Evolutionary conservation across 2,329 filamentous ascomycete species (phyloP).

Genomic region (Penicillium glabrum): DNA sequence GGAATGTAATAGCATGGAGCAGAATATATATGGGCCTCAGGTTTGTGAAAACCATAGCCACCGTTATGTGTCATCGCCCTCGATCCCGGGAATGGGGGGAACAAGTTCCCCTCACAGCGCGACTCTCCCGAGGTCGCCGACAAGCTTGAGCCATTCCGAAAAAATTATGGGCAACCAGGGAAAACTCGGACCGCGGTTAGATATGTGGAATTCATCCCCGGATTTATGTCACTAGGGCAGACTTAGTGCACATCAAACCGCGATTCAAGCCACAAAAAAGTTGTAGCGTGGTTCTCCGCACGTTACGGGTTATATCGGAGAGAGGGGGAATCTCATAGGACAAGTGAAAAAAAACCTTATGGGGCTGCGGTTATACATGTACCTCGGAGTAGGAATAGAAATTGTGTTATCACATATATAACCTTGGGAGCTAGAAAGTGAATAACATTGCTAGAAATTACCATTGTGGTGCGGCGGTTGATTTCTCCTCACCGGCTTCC

Average conservation of each 20-base stretch:
- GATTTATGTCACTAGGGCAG: conserved; percentile 3
- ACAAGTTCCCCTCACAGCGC: neutral
- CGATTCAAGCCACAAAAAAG: neutral
- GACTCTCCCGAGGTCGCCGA: neutral
- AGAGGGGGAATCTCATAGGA: neutral
- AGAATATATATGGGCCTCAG: neutral
- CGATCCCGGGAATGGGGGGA: neutral
- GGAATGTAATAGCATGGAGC: neutral
- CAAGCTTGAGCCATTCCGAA: neutral
- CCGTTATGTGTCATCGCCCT: neutral
- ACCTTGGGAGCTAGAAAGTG: no score
- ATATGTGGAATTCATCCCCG: conserved; percentile 8
- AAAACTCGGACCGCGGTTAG: conserved; percentile 1
- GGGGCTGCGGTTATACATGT: neutral
- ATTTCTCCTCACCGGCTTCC: conserved; percentile 25
- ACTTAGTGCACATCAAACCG: neutral
- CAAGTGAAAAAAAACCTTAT: neutral
- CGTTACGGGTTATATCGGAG: conserved; percentile 3
- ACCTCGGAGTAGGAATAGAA: neutral
- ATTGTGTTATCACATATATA: neutral
- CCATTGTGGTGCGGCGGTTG: conserved; percentile 14
- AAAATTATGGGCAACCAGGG: neutral
- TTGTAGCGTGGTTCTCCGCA: neutral
- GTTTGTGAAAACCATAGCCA: neutral
- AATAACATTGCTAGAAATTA: no score